phyloP scores from a whole-genome alignment of 1,139 yeast genomes.

The Nakaseomyces nivariensis region DNA sequence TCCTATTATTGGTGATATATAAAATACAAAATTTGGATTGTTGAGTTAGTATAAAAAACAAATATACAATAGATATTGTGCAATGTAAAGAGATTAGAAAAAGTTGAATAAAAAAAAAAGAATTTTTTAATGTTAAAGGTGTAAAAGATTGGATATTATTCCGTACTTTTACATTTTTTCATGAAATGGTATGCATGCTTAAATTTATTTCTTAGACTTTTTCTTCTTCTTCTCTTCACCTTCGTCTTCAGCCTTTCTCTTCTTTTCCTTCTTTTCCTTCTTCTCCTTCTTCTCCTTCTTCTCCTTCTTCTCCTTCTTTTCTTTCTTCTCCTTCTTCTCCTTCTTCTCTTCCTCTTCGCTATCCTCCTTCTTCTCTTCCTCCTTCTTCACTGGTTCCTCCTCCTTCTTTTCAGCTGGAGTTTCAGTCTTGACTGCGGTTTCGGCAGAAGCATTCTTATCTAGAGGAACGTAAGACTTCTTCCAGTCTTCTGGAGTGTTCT shows the following conservation, averaged over 20 bases:
- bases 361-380: slow-evolving; percentile 35
- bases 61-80: not conserved
- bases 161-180: not conserved
- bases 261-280: slow-evolving; percentile 55
- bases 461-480: slow-evolving; percentile 77
- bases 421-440: slow-evolving; percentile 23
- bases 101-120: not conserved
- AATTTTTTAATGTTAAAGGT: too few relatives aligned
- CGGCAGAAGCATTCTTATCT: slow-evolving; percentile 44
- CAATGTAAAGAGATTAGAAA: not conserved
- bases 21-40: not conserved
- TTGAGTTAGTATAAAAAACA: not conserved
- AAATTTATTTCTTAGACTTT: slow-evolving; percentile 44
- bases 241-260: slow-evolving; percentile 57
- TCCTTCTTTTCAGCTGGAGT: slow-evolving; percentile 31
- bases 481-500: slow-evolving; percentile 90
- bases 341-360: slow-evolving; percentile 14
- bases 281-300: slow-evolving; percentile 47
- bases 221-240: slow-evolving; percentile 51
- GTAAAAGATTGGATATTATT: too few relatives aligned
- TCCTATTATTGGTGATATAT: not conserved
- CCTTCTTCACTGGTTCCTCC: slow-evolving; percentile 20
- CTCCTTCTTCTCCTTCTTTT: slow-evolving; percentile 40
- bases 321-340: slow-evolving; percentile 29
- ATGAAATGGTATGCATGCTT: slow-evolving; percentile 1